Evolutionary conservation across 2,329 filamentous ascomycete species (phyloP), one percentile per base, ranked within the genome.

Genomic region (Sclerotinia borealis): DNA sequence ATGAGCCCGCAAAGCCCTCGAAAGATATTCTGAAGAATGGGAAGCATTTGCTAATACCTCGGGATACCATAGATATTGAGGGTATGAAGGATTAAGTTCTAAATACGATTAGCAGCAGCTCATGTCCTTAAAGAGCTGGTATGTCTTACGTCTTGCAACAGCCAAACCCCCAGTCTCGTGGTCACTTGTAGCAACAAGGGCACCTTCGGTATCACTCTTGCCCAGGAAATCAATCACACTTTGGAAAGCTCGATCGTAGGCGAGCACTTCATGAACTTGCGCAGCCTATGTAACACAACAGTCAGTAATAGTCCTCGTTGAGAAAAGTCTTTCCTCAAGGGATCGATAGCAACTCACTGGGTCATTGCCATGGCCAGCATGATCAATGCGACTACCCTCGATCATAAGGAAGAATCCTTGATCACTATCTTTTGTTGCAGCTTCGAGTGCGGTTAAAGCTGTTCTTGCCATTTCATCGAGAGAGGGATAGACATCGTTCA

Each of bases 361-460:
- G 70, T 95, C 91, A 70, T 95, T 95, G 67, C 84, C 85, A 74
- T 95, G 91, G 8, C 92, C 95, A 4, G 95, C 93, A 74, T 99
- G 95, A 72, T 99, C 95, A 71, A 99, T 98, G 48, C 95, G 84
- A 71, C 91, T 96, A 5, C 93, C 95, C 77, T 99, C 95, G 66
- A 99, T 96, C 93, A 99, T 96, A 70, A 99, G 81, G 78, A 99
- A 99, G 81, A 98, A 99, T 5, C 95, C 95, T 76, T 96, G 87
- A 48, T 98, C 92, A 66, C 85, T 92, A 72, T 93, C 81, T 72
- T 85, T 81, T 0, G 95, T 97, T 0, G 93, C 95, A 64, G 87
- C 86, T 66, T 89, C 89, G 29, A 99, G 83, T 1, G 91, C 87
- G 17, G 83, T 85, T 66, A 99, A 80, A 1, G 95, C 93, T 19